Evolutionary conservation across 108 stramenopile genomes (phyloP), one percentile per base, ranked within the genome.

Genomic region (Chaetoceros tenuissimus): DNA sequence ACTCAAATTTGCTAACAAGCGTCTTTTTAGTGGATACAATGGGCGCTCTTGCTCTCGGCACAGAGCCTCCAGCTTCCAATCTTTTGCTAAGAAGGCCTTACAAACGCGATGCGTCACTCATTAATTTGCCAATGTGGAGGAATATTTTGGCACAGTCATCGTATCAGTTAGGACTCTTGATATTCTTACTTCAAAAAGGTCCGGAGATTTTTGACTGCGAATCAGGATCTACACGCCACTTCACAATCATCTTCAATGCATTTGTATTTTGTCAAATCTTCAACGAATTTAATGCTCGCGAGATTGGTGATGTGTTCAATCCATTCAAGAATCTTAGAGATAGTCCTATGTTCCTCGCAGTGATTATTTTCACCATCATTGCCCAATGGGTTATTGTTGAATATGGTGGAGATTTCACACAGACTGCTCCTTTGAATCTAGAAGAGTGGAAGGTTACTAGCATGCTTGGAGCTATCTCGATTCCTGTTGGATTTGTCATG

Each of bases 41-140:
- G 55, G 95, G 96, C 5, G 99, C 99, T 24, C 92, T 96, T 40
- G 97, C 97, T 22, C 92, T 99, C 28, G 97, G 96, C 22, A 97
- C 97, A 59, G 97, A 99, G 64, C 93, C 94, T 13, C 84, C 89
- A 0, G 68, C 64, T 31, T 31, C 76, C 31, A 89, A 94, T 53
- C 80, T 89, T 45, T 73, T 94, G 67, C 77, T 82, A 46, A 69
- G 83, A 48, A 87, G 80, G 26, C 91, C 91, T 10, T 85, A 87
- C 73, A 67, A 58, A 19, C 62, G 84, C 21, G 75, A 85, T 65
- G 68, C 84, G 24, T 75, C 77, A 57, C 78, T 85, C 58, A 79
- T 96, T 59, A 81, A 81, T 53, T 69, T 69, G 28, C 84, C 84
- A 43, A 94, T 96, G 92, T 73, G 77, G 80, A 60, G 84, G 29